phyloP scores from a whole-genome alignment of 768 basidiomycete genomes.

The Calocybe indica region DNA sequence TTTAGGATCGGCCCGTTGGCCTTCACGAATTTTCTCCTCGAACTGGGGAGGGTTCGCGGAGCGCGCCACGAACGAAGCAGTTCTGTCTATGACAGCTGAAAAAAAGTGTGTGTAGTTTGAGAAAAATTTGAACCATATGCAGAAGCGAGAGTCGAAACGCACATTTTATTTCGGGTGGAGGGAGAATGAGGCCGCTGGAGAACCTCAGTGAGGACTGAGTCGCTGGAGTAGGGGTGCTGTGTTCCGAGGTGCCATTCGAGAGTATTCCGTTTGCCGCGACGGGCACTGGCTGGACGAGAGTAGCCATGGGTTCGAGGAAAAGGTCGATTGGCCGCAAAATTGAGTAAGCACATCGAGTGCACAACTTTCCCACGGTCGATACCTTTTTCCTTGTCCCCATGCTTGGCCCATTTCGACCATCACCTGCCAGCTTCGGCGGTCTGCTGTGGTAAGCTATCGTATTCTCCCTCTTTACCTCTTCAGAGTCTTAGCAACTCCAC shows the following conservation, averaged over 20 bases:
- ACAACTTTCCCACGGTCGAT: slow-evolving; percentile 24
- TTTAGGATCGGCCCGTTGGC: slow-evolving; percentile 93
- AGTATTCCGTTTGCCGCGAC: slow-evolving; percentile 31
- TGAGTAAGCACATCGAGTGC: not conserved
- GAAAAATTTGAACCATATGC: slow-evolving; percentile 4
- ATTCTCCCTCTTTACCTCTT: not conserved
- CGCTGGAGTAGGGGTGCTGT: no score
- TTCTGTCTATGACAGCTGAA: slow-evolving; percentile 91
- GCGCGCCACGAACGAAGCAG: slow-evolving; percentile 84
- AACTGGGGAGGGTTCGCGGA: slow-evolving; percentile 92
- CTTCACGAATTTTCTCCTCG: slow-evolving; percentile 96
- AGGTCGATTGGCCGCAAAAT: slow-evolving; percentile 12
- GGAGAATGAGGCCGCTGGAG: slow-evolving; percentile 85
- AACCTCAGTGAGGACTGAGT: slow-evolving; percentile 40
- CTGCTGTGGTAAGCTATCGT: slow-evolving; percentile 65
- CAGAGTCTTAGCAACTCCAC: slow-evolving; percentile 6
- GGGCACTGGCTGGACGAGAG: slow-evolving; percentile 28
- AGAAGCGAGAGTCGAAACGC: slow-evolving; percentile 36
- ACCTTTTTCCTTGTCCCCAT: slow-evolving; percentile 33
- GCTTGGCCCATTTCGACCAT: slow-evolving; percentile 84
- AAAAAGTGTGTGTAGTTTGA: slow-evolving; percentile 7
- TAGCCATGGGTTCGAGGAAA: slow-evolving; percentile 36
- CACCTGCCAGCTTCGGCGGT: slow-evolving; percentile 62
- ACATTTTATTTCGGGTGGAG: slow-evolving; percentile 95
- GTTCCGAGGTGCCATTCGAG: slow-evolving; percentile 33